Percentiles rank a stretch among this genome's conserved stretches.
These are phyloP conservation scores for Adansonia grandidieri DNA, from an alignment of 441 rosid genomes.

Conservation along the genomic window DNA sequence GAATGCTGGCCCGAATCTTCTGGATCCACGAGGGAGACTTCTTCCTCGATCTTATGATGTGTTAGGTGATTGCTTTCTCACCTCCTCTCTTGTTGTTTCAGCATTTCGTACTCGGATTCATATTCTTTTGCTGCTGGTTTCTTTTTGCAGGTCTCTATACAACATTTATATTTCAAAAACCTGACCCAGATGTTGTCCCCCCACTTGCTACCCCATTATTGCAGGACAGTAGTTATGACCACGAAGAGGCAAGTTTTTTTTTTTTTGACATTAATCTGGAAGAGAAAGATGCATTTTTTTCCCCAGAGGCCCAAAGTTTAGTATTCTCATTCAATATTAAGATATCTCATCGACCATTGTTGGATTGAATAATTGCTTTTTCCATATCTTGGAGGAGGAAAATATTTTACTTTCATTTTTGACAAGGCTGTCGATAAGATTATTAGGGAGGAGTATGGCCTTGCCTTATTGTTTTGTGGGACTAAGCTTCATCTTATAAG, in stretches of 20 bases:
- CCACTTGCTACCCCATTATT: slow-evolving; percentile 77
- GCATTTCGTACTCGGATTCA: slow-evolving; percentile 6
- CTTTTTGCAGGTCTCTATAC: slow-evolving; percentile 72
- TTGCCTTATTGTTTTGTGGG: not conserved
- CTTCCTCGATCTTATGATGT: slow-evolving; percentile 85
- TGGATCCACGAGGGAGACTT: slow-evolving; percentile 90
- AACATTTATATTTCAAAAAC: slow-evolving; percentile 89
- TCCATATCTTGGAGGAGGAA: not conserved
- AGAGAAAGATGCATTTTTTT: not conserved
- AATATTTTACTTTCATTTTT: not conserved
- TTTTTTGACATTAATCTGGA: slow-evolving; percentile 21
- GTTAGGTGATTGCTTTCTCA: slow-evolving; percentile 52
- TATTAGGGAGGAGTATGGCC: not conserved
- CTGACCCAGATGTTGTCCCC: slow-evolving; percentile 87
- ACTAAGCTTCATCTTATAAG: not conserved
- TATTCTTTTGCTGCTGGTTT: slow-evolving; percentile 19
- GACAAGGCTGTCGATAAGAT: not conserved
- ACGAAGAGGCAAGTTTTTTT: slow-evolving; percentile 77
- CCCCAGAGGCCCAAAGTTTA: not conserved
- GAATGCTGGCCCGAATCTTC: slow-evolving; percentile 72
- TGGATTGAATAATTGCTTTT: not conserved
- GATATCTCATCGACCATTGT: not conserved
- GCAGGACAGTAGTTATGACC: slow-evolving; percentile 50
- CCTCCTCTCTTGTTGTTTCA: slow-evolving; percentile 24
- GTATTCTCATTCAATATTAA: not conserved